A percentile compares a stretch with the other conserved stretches of the same genome.
phyloP scores from a whole-genome alignment of 2,329 filamentous ascomycete species.

The Sporothrix brasiliensis region DNA sequence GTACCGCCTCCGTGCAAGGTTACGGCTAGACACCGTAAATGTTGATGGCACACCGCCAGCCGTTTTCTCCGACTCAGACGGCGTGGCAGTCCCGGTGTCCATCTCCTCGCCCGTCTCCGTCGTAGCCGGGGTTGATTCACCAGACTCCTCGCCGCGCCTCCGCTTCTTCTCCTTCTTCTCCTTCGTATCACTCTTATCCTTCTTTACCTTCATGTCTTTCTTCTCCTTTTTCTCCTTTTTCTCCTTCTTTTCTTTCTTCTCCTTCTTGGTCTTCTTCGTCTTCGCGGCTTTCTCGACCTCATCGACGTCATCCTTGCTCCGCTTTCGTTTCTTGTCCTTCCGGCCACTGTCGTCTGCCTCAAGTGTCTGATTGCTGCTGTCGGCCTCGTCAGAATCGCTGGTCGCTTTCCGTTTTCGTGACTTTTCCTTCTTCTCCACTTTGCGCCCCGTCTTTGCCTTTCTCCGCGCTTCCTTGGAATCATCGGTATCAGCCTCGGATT shows the following conservation, averaged over 20 bases:
- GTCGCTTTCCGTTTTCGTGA: conserved; percentile 54
- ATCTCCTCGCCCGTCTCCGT: conserved; percentile 43
- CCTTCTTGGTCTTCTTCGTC: conserved; percentile 45
- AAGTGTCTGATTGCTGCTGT: conserved; percentile 39
- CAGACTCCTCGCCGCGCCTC: conserved; percentile 43
- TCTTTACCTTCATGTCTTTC: conserved; percentile 39
- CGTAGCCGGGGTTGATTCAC: conserved; percentile 37
- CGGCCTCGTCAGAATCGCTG: conserved; percentile 45
- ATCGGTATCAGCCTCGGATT: conserved; percentile 8
- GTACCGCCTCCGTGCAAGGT: conserved; percentile 76
- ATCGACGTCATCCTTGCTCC: conserved; percentile 33
- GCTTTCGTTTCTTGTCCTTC: conserved; percentile 44
- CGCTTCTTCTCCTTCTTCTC: conserved; percentile 45
- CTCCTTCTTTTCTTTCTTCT: conserved; percentile 41
- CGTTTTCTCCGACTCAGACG: conserved; percentile 44
- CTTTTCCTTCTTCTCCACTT: conserved; percentile 50
- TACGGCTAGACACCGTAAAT: conserved; percentile 57
- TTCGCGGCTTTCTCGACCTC: conserved; percentile 43
- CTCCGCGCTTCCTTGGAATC: conserved; percentile 16
- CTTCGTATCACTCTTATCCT: conserved; percentile 43
- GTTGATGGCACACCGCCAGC: conserved; percentile 1
- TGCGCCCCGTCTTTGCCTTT: conserved; percentile 33
- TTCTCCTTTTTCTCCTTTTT: conserved; percentile 37
- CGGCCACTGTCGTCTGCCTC: conserved; percentile 46
- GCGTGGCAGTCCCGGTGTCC: conserved; percentile 44